Conservation (phyloP, 202 grass and related monocot genomes). For the Musa balbisiana region DNA sequence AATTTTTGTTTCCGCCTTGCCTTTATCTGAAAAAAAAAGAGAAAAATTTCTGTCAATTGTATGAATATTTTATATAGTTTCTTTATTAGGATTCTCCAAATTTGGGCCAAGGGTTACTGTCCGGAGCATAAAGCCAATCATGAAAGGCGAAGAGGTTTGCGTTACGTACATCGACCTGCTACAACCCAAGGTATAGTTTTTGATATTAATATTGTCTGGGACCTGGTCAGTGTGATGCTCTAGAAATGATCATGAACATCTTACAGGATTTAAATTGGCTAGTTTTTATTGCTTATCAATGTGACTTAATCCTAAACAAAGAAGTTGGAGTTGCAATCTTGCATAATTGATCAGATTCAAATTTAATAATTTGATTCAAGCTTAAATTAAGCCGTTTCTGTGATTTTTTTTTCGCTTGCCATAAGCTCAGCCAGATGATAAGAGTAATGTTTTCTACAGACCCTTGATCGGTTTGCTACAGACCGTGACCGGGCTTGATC, state of each 20-base stretch:
- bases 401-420: no score
- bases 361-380: no score
- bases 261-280: neutral
- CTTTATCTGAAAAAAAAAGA: conserved; percentile 2
- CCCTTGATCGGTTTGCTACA: no score
- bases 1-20: conserved; percentile 22
- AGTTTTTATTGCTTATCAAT: neutral
- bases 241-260: neutral
- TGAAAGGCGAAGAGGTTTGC: conserved; percentile 61
- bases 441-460: no score
- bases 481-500: no score
- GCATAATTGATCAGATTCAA: no score
- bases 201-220: neutral
- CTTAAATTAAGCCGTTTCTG: no score
- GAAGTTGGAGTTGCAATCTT: neutral
- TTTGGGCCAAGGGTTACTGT: conserved; percentile 65
- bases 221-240: neutral
- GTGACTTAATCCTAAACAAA: neutral
- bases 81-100: conserved; percentile 22
- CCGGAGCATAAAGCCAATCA: conserved; percentile 62
- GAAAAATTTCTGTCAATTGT: neutral
- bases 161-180: conserved; percentile 78
- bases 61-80: neutral
- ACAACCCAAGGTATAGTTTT: conserved; percentile 58
- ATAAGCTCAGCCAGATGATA: no score